A percentile compares a stretch with the other conserved stretches of the same genome.
Conservation (phyloP, 176 grass and related monocot genomes). For the Paspalum notatum region DNA sequence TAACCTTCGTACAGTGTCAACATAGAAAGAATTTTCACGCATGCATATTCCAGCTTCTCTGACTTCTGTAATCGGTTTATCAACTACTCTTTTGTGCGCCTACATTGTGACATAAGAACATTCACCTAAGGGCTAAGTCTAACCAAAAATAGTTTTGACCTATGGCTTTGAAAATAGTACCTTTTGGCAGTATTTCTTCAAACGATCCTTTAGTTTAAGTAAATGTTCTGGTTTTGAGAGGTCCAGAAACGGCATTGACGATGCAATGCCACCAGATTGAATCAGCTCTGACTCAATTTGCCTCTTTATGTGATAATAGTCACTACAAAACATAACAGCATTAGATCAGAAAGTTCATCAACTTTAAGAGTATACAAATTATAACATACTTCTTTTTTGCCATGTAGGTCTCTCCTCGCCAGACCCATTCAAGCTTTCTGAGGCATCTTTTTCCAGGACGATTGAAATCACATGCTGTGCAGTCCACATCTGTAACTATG, state of each 20-base stretch:
- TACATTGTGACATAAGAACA: constrained; percentile 52
- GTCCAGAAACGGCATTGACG: constrained; percentile 81
- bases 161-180: constrained; percentile 47
- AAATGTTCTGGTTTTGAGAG: constrained; percentile 91
- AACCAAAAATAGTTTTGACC: constrained; percentile 12
- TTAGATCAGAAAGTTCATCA: constrained; percentile 33
- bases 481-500: constrained; percentile 95
- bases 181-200: constrained; percentile 98
- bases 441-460: constrained; percentile 97
- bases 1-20: constrained; percentile 94
- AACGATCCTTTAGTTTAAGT: constrained; percentile 89
- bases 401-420: constrained; percentile 94
- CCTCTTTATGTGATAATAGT: constrained; percentile 98
- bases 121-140: constrained; percentile 12
- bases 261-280: constrained; percentile 62
- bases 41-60: constrained; percentile 99
- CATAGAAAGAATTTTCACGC: constrained; percentile 99
- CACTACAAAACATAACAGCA: constrained; percentile 56
- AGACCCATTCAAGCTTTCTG: constrained; percentile 96
- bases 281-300: constrained; percentile 95
- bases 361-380: constrained; percentile 35
- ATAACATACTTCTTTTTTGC: constrained; percentile 77
- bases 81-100: constrained; percentile 98
- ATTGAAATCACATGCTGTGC: constrained; percentile 98
- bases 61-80: constrained; percentile 95